Evolutionary conservation across 257 asterid species (phyloP).

Genomic region (Solanum tarijense): DNA sequence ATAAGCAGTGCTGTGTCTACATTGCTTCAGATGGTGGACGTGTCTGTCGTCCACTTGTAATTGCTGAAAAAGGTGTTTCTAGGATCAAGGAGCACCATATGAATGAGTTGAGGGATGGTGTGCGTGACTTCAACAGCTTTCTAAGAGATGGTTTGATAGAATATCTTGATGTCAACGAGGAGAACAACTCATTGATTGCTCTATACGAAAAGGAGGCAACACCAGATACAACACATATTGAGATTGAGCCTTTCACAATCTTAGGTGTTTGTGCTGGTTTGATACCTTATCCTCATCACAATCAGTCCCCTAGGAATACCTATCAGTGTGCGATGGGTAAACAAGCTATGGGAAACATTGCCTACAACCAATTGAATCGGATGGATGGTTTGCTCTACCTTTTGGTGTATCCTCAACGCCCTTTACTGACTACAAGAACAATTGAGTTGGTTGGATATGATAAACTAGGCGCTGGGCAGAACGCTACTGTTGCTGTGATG

Average conservation of each 20-base stretch:
- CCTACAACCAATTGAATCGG: slow-evolving; percentile 83
- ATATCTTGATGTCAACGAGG: slow-evolving; percentile 97
- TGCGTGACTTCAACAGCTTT: slow-evolving; percentile 69
- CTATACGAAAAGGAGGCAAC: slow-evolving; percentile 73
- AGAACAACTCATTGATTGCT: slow-evolving; percentile 91
- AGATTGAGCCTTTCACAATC: slow-evolving; percentile 95
- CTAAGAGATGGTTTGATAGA: slow-evolving; percentile 81
- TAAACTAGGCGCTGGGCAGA: slow-evolving; percentile 96
- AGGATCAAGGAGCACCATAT: slow-evolving; percentile 92
- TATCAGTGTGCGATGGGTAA: slow-evolving; percentile 99
- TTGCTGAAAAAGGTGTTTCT: slow-evolving; percentile 86
- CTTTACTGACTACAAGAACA: slow-evolving; percentile 80
- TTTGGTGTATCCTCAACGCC: slow-evolving; percentile 94
- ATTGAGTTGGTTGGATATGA: slow-evolving; percentile 88
- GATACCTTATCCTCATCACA: slow-evolving; percentile 99
- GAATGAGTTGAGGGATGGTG: slow-evolving; percentile 96
- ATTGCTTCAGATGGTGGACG: slow-evolving; percentile 99
- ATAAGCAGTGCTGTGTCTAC: slow-evolving; percentile 86
- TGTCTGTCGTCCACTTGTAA: slow-evolving; percentile 95
- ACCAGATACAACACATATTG: slow-evolving; percentile 78
- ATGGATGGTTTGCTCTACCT: slow-evolving; percentile 82
- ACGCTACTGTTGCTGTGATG: slow-evolving; percentile 98
- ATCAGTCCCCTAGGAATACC: slow-evolving; percentile 97
- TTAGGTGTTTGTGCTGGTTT: slow-evolving; percentile 83
- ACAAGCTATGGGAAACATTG: slow-evolving; percentile 99